Percentiles rank a stretch among this genome's conserved stretches.
Conservation (phyloP, 495 filamentous ascomycete species). For the Annulohypoxylon stygium region DNA sequence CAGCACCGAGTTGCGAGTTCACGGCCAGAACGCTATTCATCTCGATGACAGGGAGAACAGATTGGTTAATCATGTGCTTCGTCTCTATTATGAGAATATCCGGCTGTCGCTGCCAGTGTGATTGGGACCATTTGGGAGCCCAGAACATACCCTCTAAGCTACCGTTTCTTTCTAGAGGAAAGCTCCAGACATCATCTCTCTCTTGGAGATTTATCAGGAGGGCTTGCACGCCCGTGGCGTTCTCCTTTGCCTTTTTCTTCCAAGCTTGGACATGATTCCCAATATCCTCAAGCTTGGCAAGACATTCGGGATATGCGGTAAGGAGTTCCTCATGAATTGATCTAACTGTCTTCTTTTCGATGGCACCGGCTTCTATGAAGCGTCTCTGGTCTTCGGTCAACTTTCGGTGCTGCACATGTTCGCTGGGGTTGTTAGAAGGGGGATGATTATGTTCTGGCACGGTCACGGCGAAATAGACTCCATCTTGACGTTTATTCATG, state of each 20-base stretch:
- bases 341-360: conserved; percentile 49
- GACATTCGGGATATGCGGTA: conserved; percentile 38
- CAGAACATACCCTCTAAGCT: conserved; percentile 49
- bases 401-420: conserved; percentile 49
- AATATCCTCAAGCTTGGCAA: conserved; percentile 48
- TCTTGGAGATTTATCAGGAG: conserved; percentile 50
- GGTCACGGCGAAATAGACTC: conserved; percentile 45
- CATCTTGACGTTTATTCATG: conserved; percentile 45
- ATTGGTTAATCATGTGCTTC: conserved; percentile 49
- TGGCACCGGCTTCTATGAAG: conserved; percentile 47
- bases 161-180: conserved; percentile 46
- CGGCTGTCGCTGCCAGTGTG: conserved; percentile 48
- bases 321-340: conserved; percentile 48
- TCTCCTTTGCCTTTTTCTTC: conserved; percentile 49
- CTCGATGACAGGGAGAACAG: conserved; percentile 48
- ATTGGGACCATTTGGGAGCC: conserved; percentile 50
- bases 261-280: conserved; percentile 50
- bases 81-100: conserved; percentile 51
- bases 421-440: conserved; percentile 41
- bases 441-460: conserved; percentile 49
- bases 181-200: conserved; percentile 49
- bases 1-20: conserved; percentile 48
- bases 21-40: conserved; percentile 49
- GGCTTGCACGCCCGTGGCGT: conserved; percentile 51
- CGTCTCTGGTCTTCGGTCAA: conserved; percentile 48